phyloP scores from a whole-genome alignment of 768 basidiomycete genomes.

The Ramaria sp. region DNA sequence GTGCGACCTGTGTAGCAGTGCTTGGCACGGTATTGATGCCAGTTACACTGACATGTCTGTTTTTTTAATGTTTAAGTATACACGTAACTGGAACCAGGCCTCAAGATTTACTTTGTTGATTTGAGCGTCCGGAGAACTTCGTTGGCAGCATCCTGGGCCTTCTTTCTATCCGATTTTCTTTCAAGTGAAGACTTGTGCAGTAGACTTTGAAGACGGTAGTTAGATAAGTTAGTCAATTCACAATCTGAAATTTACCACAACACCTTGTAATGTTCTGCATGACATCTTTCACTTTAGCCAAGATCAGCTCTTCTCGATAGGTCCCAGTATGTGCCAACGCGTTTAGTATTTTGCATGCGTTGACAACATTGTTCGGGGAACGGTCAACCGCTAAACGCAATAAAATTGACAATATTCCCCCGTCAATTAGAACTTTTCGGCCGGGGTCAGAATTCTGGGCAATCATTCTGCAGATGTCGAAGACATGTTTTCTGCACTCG shows the following conservation, averaged over 20 bases:
- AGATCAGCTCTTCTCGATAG: conserved; percentile 8
- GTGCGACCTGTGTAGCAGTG: too few relatives aligned
- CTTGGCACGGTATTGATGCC: too few relatives aligned
- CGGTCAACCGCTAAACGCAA: conserved; percentile 7
- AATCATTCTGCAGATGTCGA: conserved; percentile 11
- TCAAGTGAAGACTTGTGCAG: too few relatives aligned
- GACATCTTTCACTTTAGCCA: conserved; percentile 9
- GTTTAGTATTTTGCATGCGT: conserved; percentile 12
- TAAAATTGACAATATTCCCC: conserved; percentile 10
- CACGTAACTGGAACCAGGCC: too few relatives aligned
- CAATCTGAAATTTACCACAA: conserved; percentile 14
- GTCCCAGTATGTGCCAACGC: conserved; percentile 13
- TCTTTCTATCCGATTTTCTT: too few relatives aligned
- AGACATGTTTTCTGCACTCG: conserved; percentile 8
- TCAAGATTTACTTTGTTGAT: too few relatives aligned
- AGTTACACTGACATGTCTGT: too few relatives aligned
- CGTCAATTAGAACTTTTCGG: conserved; percentile 13
- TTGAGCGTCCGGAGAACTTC: too few relatives aligned
- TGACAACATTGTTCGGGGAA: conserved; percentile 9
- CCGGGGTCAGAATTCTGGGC: conserved; percentile 14
- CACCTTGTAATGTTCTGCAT: conserved; percentile 13
- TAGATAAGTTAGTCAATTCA: too few relatives aligned
- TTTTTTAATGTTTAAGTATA: too few relatives aligned
- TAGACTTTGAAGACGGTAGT: too few relatives aligned
- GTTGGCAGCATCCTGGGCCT: too few relatives aligned